A percentile compares a stretch with the other conserved stretches of the same genome.
phyloP scores from a whole-genome alignment of 2,329 filamentous ascomycete genomes.

The Apiospora hydei region DNA sequence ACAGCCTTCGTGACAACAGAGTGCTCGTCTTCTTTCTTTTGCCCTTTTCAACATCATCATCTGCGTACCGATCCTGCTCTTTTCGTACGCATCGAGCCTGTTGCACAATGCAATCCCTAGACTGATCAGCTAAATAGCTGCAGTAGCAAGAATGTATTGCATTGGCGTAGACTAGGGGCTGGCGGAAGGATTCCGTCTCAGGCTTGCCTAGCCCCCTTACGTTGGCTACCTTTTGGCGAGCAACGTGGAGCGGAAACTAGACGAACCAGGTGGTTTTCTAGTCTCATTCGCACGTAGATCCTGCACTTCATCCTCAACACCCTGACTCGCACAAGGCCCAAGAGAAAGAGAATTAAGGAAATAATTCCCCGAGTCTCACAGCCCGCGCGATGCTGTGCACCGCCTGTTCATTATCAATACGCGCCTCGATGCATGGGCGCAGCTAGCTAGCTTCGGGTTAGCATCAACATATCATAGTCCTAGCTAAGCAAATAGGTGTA shows the following conservation, averaged over 20 bases:
- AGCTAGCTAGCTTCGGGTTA: background rate
- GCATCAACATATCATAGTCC: background rate
- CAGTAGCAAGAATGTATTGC: background rate
- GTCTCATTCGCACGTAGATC: background rate
- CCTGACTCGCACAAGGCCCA: background rate
- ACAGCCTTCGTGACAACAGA: background rate
- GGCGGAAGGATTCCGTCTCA: slow-evolving; percentile 6
- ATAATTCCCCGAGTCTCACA: slow-evolving; percentile 16
- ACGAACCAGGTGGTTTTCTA: background rate
- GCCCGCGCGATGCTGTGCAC: background rate
- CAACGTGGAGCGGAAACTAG: background rate
- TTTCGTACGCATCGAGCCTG: background rate
- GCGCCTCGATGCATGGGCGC: slow-evolving; percentile 1
- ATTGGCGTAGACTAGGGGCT: background rate
- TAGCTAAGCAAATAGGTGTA: background rate
- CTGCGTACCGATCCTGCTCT: background rate
- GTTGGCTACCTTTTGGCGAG: background rate
- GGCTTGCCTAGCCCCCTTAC: slow-evolving; percentile 5
- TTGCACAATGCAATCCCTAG: background rate
- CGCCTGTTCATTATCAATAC: background rate
- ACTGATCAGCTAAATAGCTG: background rate
- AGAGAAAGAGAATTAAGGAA: background rate
- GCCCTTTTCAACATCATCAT: no score
- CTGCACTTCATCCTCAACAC: background rate
- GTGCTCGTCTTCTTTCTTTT: background rate